A percentile compares a stretch with the other conserved stretches of the same genome.
Conservation (phyloP, 352 stramenopile species). For the Pilasporangium apinafurcum region DNA sequence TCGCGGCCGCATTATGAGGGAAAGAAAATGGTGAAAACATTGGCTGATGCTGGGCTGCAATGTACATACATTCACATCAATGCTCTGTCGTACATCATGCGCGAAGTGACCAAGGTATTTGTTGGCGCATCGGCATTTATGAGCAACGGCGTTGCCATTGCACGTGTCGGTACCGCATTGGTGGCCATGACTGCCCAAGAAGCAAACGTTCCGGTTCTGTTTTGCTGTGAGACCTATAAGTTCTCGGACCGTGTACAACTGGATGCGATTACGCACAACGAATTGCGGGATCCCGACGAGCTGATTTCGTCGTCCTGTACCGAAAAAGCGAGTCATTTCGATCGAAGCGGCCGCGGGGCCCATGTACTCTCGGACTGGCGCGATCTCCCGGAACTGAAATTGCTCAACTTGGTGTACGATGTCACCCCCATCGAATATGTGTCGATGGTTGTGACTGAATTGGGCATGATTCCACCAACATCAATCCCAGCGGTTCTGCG, state of each 20-base stretch:
- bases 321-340: conserved; percentile 30
- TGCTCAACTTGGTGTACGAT: conserved; percentile 92
- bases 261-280: conserved; percentile 97
- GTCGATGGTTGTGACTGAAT: conserved; percentile 96
- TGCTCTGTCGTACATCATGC: conserved; percentile 94
- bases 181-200: conserved; percentile 90
- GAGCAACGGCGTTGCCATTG: conserved; percentile 92
- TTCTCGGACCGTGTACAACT: conserved; percentile 95
- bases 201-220: conserved; percentile 93
- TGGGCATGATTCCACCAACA: conserved; percentile 96
- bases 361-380: conserved; percentile 84
- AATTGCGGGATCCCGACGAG: conserved; percentile 93
- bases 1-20: conserved; percentile 84
- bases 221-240: conserved; percentile 99
- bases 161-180: conserved; percentile 87
- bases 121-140: conserved; percentile 93
- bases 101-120: conserved; percentile 95
- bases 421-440: conserved; percentile 96
- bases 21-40: conserved; percentile 65
- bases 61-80: conserved; percentile 94
- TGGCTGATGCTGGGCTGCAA: conserved; percentile 64
- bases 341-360: conserved; percentile 4
- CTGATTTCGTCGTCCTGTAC: conserved; percentile 58
- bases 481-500: conserved; percentile 96
- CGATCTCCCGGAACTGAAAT: conserved; percentile 61